Base-by-base conservation (phyloP, 148 eudicot species). In the Vaccinium myrtillus region DNA sequence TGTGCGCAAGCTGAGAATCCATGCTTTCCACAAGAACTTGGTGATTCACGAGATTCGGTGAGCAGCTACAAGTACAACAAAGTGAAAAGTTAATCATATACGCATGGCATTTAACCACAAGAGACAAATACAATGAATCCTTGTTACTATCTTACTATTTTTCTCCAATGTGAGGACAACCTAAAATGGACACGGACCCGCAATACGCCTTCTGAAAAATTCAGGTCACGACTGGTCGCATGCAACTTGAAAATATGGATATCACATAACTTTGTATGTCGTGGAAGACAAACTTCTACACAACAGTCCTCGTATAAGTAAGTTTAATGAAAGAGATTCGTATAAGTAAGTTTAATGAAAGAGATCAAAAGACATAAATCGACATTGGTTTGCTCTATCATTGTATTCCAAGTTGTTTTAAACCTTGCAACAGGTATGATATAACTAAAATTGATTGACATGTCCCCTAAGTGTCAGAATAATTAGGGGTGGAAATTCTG, bases 1-100 rank as follows among this genome's bases (percentile, higher is more conserved):
- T 87, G 85, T 91, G 98, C 23, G 94, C 92, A 76, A 91, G 91
- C 81, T 88, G 92, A 84, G 88, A 86, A 80, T 97, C 98, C 98
- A 97, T 92, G 92, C 95, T 94, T 90, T 97, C 98, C 78, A 95
- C 92, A 82, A 97, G 92, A 88, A 97, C 99, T 90, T 93, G 91
- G 85, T 90, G 93, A 86, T 87, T 93, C 81, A 82, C 92, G 81
- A 97, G 98, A 89, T 97, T 97, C 2, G 99, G 99, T 63, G 91
- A 91, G 91, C 99, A 97, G 93, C 99, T 97, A 87, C 89, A 61
- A 39, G 6, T 65, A 73, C 12, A 84, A 48, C 32, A 61, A 59
- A 27, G 4, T 69, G 36, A 74, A 25, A 43, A 36, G 71, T 63
- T 16, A 56, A 48, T 43, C 16, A 75, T 32, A 74, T 36, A 83